A percentile compares a stretch with the other conserved stretches of the same genome.
These are phyloP conservation scores for Fusarium nanum DNA, from an alignment of 2,329 filamentous ascomycete species.

Conservation along the genomic window DNA sequence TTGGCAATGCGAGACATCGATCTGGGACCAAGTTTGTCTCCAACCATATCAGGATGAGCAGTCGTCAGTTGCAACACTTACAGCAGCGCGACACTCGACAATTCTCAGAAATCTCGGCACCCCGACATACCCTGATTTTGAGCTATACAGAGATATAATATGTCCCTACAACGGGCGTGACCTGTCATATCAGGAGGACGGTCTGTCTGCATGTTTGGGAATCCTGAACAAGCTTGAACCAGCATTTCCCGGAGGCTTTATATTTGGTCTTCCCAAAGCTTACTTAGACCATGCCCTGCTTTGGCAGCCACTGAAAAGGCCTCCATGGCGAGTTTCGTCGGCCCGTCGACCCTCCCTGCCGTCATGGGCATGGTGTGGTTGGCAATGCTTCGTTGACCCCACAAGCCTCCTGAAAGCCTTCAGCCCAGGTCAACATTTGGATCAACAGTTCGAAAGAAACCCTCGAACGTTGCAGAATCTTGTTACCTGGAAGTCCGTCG, in stretches of 20 bases:
- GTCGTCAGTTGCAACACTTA: no score
- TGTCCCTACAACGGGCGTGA: not conserved
- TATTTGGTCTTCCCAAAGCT: not conserved
- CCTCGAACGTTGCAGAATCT: not conserved
- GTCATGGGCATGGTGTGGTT: not conserved
- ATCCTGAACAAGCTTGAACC: not conserved
- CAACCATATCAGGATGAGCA: no score
- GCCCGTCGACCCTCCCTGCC: not conserved
- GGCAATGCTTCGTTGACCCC: not conserved
- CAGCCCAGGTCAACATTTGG: no score
- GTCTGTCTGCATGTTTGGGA: not conserved
- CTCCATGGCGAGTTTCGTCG: no score
- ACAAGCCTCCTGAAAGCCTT: not conserved
- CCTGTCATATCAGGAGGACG: not conserved
- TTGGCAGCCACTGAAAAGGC: not conserved
- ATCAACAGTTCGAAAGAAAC: no score
- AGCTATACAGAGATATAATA: not conserved
- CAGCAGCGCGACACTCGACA: no score
- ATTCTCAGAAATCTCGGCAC: no score
- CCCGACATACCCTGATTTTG: no score
- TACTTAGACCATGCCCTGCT: not conserved
- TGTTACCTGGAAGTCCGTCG: not conserved
- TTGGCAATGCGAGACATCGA: not conserved
- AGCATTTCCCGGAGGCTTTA: not conserved
- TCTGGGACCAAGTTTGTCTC: not conserved